A percentile compares a stretch with the other conserved stretches of the same genome.
Evolutionary conservation across 805 yeast species (phyloP).

Genomic region (Kodamaea fukazawae): DNA sequence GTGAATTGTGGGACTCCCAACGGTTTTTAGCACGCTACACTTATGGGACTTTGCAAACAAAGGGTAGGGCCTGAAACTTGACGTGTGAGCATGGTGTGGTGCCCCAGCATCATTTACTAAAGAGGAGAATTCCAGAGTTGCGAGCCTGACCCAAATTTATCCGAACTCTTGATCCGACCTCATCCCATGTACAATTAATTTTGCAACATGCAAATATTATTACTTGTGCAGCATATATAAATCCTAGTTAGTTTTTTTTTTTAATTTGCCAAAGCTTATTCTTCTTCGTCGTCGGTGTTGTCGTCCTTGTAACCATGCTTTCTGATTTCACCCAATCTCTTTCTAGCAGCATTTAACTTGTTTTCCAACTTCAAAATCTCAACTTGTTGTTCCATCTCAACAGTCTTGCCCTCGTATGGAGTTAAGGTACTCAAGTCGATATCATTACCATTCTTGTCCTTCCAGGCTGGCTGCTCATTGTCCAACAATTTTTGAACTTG

Average conservation of each 20-base stretch:
- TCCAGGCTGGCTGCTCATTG: constrained; percentile 19
- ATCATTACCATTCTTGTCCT: constrained; percentile 30
- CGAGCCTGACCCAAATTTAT: too few relatives aligned
- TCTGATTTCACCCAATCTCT: constrained; percentile 80
- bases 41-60: too few relatives aligned
- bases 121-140: too few relatives aligned
- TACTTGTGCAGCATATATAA: too few relatives aligned
- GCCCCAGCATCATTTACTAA: too few relatives aligned
- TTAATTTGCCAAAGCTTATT: background rate
- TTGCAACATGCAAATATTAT: too few relatives aligned
- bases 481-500: constrained; percentile 63
- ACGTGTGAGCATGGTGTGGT: too few relatives aligned
- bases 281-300: constrained; percentile 49
- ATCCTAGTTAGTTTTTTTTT: constrained; percentile 2
- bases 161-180: too few relatives aligned
- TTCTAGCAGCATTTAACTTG: constrained; percentile 66
- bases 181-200: too few relatives aligned
- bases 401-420: constrained; percentile 77
- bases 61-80: too few relatives aligned
- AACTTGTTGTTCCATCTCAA: constrained; percentile 91
- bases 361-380: constrained; percentile 82
- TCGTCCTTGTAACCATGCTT: constrained; percentile 72
- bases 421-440: constrained; percentile 67
- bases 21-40: too few relatives aligned
- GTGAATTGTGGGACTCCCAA: too few relatives aligned